These are phyloP conservation scores for Beauveria asiatica DNA, from an alignment of 2,329 filamentous ascomycete genomes.

Conservation along the genomic window DNA sequence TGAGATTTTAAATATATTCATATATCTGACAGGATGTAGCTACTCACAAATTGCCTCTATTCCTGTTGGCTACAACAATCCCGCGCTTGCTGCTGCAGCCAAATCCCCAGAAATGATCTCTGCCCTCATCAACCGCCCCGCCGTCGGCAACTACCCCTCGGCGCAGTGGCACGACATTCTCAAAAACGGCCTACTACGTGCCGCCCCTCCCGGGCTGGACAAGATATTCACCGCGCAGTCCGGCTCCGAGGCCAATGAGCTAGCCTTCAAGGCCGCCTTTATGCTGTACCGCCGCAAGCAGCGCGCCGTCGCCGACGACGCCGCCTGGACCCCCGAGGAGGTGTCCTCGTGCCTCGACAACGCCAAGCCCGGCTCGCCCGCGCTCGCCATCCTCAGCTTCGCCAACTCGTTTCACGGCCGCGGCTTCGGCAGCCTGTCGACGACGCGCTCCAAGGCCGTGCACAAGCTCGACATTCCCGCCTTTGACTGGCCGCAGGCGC, in stretches of 20 bases:
- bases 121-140: constrained; percentile 69
- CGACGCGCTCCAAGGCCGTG: constrained; percentile 73
- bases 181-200: constrained; percentile 60
- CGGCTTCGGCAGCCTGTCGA: constrained; percentile 68
- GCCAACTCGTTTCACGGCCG: constrained; percentile 72
- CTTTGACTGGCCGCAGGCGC: constrained; percentile 79
- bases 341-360: constrained; percentile 62
- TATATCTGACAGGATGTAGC: constrained; percentile 22
- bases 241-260: constrained; percentile 76
- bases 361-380: constrained; percentile 61
- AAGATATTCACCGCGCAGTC: constrained; percentile 76
- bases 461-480: constrained; percentile 85
- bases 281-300: constrained; percentile 69
- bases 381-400: constrained; percentile 73
- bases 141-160: constrained; percentile 72
- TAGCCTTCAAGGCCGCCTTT: constrained; percentile 79
- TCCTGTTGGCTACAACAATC: constrained; percentile 76
- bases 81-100: constrained; percentile 55
- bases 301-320: constrained; percentile 60
- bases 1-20: too few relatives aligned
- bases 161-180: constrained; percentile 67
- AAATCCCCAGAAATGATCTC: constrained; percentile 63
- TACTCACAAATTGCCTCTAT: constrained; percentile 81
- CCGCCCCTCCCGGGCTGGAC: constrained; percentile 65
- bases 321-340: constrained; percentile 63